phyloP scores from a whole-genome alignment of 2,329 filamentous ascomycete genomes.

The Emergomyces orientalis region DNA sequence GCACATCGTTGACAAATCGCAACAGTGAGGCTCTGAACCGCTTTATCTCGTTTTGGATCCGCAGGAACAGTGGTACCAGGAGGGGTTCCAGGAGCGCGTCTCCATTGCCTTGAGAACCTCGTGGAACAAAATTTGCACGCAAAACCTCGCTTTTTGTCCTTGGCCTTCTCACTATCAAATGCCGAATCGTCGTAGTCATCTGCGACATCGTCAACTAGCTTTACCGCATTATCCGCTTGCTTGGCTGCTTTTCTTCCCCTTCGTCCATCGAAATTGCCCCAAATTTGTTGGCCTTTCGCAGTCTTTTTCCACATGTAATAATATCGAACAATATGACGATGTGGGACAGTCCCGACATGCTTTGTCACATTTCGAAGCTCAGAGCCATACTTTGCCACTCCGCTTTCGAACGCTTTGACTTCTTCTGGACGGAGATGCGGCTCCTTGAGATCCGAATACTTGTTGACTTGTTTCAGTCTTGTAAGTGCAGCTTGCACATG shows the following conservation, averaged over 20 bases:
- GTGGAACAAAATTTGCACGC: constrained; percentile 88
- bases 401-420: constrained; percentile 85
- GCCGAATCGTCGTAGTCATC: constrained; percentile 91
- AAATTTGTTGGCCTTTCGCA: constrained; percentile 71
- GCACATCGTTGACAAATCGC: constrained; percentile 86
- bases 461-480: constrained; percentile 58
- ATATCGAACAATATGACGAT: constrained; percentile 75
- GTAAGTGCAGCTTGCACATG: constrained; percentile 61
- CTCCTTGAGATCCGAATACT: constrained; percentile 66
- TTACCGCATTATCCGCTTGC: constrained; percentile 53
- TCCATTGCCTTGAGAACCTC: constrained; percentile 77
- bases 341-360: constrained; percentile 68
- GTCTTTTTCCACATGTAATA: constrained; percentile 99
- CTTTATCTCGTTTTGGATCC: constrained; percentile 70
- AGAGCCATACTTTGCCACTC: constrained; percentile 78
- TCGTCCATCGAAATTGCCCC: constrained; percentile 78
- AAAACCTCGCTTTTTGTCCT: constrained; percentile 69
- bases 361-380: constrained; percentile 75
- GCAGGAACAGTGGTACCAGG: constrained; percentile 60
- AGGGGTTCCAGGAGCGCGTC: constrained; percentile 70
- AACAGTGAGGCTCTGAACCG: constrained; percentile 56
- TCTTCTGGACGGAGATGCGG: constrained; percentile 70
- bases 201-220: constrained; percentile 83
- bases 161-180: constrained; percentile 81
- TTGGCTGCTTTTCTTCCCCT: constrained; percentile 84